Evolutionary conservation across 306 rosid species (phyloP).

Genomic region (Dicorynia guianensis): DNA sequence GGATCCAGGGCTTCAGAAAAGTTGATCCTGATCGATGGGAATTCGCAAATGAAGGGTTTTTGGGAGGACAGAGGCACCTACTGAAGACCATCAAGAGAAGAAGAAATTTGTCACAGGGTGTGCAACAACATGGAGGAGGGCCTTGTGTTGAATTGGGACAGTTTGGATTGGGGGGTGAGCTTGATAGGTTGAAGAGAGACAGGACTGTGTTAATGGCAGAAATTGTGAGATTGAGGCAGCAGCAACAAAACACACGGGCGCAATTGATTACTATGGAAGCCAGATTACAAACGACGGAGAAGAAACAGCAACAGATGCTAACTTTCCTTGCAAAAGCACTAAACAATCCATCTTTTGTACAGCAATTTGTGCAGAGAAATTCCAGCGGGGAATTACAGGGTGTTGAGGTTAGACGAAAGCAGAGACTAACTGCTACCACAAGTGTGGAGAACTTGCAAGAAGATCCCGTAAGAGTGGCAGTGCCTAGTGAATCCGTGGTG

Average conservation of each 20-base stretch:
- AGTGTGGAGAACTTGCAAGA: slow-evolving; percentile 68
- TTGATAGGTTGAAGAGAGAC: slow-evolving; percentile 73
- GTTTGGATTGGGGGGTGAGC: slow-evolving; percentile 76
- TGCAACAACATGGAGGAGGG: slow-evolving; percentile 51
- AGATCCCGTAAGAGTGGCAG: slow-evolving; percentile 35
- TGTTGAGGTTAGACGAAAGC: slow-evolving; percentile 57
- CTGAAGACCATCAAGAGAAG: slow-evolving; percentile 89
- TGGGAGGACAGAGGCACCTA: slow-evolving; percentile 79
- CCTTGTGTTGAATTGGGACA: slow-evolving; percentile 78
- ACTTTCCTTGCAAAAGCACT: slow-evolving; percentile 78
- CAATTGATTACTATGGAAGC: slow-evolving; percentile 61
- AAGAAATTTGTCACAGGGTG: slow-evolving; percentile 61
- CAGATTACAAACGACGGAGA: slow-evolving; percentile 69
- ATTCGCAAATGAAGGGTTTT: slow-evolving; percentile 90
- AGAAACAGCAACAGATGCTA: slow-evolving; percentile 75
- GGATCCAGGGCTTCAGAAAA: slow-evolving; percentile 85
- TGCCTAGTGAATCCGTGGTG: slow-evolving; percentile 35
- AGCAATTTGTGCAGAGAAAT: slow-evolving; percentile 49
- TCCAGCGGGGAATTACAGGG: slow-evolving; percentile 49
- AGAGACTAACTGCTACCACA: slow-evolving; percentile 66
- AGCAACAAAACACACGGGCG: slow-evolving; percentile 69
- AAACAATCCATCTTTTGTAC: slow-evolving; percentile 58
- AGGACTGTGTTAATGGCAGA: slow-evolving; percentile 70
- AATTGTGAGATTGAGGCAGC: slow-evolving; percentile 72
- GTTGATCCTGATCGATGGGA: slow-evolving; percentile 98